These are phyloP conservation scores for Hyphopichia burtonii DNA, from an alignment of 1,139 yeast genomes.

Conservation along the genomic window DNA sequence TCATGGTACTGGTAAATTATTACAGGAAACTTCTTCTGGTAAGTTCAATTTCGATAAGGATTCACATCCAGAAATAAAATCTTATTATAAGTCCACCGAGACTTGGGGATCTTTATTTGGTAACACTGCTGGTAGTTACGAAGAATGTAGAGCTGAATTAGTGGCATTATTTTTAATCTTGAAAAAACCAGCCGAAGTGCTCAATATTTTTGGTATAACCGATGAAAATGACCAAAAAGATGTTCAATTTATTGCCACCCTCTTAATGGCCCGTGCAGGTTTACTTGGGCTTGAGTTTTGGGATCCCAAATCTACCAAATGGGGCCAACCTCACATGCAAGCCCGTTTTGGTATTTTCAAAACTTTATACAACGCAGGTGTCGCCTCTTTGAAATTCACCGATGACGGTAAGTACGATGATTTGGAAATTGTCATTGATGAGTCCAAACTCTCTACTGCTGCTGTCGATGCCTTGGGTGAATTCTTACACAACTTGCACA, in stretches of 20 bases:
- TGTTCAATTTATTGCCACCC: slow-evolving; percentile 63
- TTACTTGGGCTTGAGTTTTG: slow-evolving; percentile 77
- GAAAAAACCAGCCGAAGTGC: slow-evolving; percentile 53
- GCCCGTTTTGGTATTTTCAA: slow-evolving; percentile 85
- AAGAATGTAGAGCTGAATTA: slow-evolving; percentile 90
- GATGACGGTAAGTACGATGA: slow-evolving; percentile 53
- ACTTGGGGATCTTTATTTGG: slow-evolving; percentile 92
- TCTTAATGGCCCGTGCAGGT: slow-evolving; percentile 89
- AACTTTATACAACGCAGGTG: slow-evolving; percentile 68
- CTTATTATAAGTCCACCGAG: slow-evolving; percentile 76
- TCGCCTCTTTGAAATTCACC: slow-evolving; percentile 53
- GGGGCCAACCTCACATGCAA: slow-evolving; percentile 98
- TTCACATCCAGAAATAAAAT: slow-evolving; percentile 62
- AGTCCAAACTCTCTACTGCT: slow-evolving; percentile 56
- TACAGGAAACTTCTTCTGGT: slow-evolving; percentile 63
- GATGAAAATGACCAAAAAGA: slow-evolving; percentile 58
- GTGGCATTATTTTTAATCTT: slow-evolving; percentile 82
- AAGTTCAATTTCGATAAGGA: slow-evolving; percentile 66
- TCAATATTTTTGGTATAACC: slow-evolving; percentile 70
- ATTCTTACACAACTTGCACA: slow-evolving; percentile 68
- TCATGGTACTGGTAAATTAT: slow-evolving; percentile 86
- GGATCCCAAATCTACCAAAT: slow-evolving; percentile 76
- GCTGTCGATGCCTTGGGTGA: slow-evolving; percentile 77
- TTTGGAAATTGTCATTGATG: slow-evolving; percentile 57
- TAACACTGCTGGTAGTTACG: slow-evolving; percentile 78